These are phyloP conservation scores for Tricholoma matsutake DNA, from an alignment of 768 basidiomycete genomes.

Conservation along the genomic window DNA sequence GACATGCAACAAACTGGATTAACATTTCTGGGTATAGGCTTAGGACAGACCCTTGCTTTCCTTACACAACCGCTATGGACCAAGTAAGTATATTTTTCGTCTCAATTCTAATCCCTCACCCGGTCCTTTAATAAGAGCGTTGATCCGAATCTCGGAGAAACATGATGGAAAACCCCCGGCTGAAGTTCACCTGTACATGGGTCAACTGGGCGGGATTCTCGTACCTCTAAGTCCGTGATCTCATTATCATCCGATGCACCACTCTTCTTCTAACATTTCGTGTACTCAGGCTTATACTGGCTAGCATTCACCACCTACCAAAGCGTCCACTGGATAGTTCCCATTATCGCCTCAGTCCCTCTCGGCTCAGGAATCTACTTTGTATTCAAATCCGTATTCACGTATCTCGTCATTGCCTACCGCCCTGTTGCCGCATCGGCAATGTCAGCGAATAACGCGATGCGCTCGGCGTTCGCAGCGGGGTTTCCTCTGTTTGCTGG, in stretches of 20 bases:
- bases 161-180: constrained; percentile 53
- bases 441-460: constrained; percentile 61
- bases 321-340: constrained; percentile 58
- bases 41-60: constrained; percentile 49
- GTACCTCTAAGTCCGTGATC: constrained; percentile 50
- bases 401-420: constrained; percentile 68
- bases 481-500: constrained; percentile 64
- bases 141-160: constrained; percentile 23
- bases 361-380: constrained; percentile 66
- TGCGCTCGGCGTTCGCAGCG: constrained; percentile 59
- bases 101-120: background rate
- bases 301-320: constrained; percentile 54
- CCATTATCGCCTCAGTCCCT: constrained; percentile 60
- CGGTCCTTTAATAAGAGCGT: background rate
- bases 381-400: constrained; percentile 69
- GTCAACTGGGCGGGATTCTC: constrained; percentile 62
- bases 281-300: constrained; percentile 49
- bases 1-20: constrained; percentile 50
- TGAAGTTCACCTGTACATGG: constrained; percentile 64
- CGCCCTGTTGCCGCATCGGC: constrained; percentile 64
- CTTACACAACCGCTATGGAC: constrained; percentile 52
- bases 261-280: constrained; percentile 13
- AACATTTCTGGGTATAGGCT: constrained; percentile 58
- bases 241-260: constrained; percentile 33
- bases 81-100: constrained; percentile 32